Base-by-base conservation (phyloP, 352 stramenopile genomes). In the Elongisporangium prolatum region DNA sequence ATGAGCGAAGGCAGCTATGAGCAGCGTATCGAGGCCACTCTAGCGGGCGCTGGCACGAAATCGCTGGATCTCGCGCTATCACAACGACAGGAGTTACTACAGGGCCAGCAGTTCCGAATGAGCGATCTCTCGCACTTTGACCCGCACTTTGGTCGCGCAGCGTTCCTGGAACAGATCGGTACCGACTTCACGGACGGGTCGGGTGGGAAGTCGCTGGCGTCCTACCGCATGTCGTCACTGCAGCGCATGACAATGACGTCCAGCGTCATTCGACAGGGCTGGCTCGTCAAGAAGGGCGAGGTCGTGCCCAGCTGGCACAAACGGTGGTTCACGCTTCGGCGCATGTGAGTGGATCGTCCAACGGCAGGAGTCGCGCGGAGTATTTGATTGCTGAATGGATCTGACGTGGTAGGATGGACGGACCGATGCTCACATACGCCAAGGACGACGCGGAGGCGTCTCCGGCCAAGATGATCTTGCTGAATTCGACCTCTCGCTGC, bases 241-340 rank as follows among this genome's bases (percentile, higher is more conserved):
- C 70, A 84, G 50, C 71, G 74, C 13, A 74, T 85, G 60, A 61
- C 67, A n/a, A 63, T 56, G 50, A 68, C 64, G 18, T 65, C 72
- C 1, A 61, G 72, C 48, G 55, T 84, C 3, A 63, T 87, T 49
- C 79, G 80, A 14, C 80, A 95, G 57, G 85, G 85, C 24, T 93
- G 85, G 85, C 70, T 95, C 49, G 68, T 84, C 47, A 95, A 95
- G 65, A 77, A 78, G 11, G 85, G 77, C 11, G 80, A 87, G 37
- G 77, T 93, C 21, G 77, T 95, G 49, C 83, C 67, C 1, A 92
- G 72, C 52, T 95, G 84, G 75, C 75, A 87, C 50, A 88, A 87
- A 54, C 81, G 85, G 4, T 95, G 83, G 83, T 89, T 95, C 61
- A 91, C 70, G 49, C 67, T 95, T 17, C 80, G 79, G 22, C 70